Conservation (phyloP, 225 moss, liverwort and hornwort genomes). For the Physcomitrium patens region DNA sequence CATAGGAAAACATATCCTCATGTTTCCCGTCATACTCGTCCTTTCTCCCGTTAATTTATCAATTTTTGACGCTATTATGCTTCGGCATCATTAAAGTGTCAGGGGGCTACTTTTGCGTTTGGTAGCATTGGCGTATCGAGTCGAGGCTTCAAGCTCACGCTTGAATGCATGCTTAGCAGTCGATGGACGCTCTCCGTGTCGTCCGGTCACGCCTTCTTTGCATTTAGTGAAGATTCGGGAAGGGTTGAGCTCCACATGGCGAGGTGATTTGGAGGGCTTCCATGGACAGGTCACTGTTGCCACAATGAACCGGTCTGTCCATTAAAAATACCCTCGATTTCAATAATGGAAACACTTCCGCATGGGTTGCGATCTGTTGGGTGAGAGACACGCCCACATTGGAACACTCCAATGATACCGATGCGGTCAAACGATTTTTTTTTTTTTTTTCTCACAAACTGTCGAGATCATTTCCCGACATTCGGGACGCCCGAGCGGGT, state of each 20-base stretch:
- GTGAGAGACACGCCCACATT: not conserved
- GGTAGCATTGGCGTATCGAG: not conserved
- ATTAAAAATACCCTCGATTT: conserved; percentile 8
- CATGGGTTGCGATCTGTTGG: not conserved
- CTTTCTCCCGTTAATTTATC: too few relatives aligned
- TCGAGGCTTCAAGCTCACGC: not conserved
- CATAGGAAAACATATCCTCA: too few relatives aligned
- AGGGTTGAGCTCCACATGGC: not conserved
- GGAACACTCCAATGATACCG: not conserved
- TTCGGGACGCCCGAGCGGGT: not conserved
- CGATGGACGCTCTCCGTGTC: not conserved
- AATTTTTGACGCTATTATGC: too few relatives aligned
- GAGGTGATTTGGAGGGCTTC: not conserved
- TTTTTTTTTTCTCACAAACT: not conserved
- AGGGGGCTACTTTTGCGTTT: too few relatives aligned
- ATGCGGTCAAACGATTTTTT: conserved; percentile 19
- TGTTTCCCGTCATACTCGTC: too few relatives aligned
- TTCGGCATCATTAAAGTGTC: too few relatives aligned
- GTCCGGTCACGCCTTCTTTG: not conserved
- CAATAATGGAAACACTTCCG: conserved; percentile 24
- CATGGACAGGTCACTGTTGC: conserved; percentile 8
- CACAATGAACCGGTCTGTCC: conserved; percentile 22
- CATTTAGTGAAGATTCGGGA: not conserved
- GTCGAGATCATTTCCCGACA: not conserved
- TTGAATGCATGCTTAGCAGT: too few relatives aligned